These are phyloP conservation scores for Rhodotorula glutinis DNA, from an alignment of 1,284 basidiomycete genomes.

Conservation along the genomic window DNA sequence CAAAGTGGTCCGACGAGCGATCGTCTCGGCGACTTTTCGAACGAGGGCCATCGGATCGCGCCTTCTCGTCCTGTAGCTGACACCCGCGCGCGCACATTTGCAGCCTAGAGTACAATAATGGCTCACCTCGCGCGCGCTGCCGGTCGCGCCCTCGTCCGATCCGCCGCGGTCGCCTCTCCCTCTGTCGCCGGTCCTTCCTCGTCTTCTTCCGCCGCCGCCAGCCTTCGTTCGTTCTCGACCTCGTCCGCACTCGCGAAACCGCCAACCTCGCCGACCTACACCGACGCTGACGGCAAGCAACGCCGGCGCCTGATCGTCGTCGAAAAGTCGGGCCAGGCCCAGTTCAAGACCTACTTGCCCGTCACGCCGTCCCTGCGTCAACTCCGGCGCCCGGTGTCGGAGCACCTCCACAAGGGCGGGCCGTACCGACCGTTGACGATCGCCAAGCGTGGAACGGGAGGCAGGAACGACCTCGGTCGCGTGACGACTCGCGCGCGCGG, in stretches of 20 bases:
- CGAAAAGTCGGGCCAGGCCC: constrained; percentile 34
- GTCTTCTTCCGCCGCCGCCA: too few relatives aligned
- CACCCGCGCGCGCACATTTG: too few relatives aligned
- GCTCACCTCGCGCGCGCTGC: constrained; percentile 10
- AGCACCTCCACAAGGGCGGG: constrained; percentile 76
- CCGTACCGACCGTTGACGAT: constrained; percentile 81
- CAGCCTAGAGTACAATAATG: not conserved
- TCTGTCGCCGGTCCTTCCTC: not conserved
- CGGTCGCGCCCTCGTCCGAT: constrained; percentile 7
- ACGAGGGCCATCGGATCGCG: too few relatives aligned
- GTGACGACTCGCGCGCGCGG: constrained; percentile 88
- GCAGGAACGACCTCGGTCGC: constrained; percentile 75
- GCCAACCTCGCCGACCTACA: constrained; percentile 8
- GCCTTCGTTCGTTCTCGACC: constrained; percentile 17
- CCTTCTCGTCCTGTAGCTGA: too few relatives aligned
- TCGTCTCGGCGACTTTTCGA: too few relatives aligned
- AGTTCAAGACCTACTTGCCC: constrained; percentile 86
- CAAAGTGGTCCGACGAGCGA: too few relatives aligned
- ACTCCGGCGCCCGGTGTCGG: constrained; percentile 72
- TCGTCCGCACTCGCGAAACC: constrained; percentile 10
- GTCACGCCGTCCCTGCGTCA: constrained; percentile 83
- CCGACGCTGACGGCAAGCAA: constrained; percentile 9
- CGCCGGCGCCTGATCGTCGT: constrained; percentile 32
- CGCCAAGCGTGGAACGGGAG: constrained; percentile 78
- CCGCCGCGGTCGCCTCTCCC: not conserved